Evolutionary conservation across 2,329 filamentous ascomycete species (phyloP).

Genomic region (Xylaria sp.): DNA sequence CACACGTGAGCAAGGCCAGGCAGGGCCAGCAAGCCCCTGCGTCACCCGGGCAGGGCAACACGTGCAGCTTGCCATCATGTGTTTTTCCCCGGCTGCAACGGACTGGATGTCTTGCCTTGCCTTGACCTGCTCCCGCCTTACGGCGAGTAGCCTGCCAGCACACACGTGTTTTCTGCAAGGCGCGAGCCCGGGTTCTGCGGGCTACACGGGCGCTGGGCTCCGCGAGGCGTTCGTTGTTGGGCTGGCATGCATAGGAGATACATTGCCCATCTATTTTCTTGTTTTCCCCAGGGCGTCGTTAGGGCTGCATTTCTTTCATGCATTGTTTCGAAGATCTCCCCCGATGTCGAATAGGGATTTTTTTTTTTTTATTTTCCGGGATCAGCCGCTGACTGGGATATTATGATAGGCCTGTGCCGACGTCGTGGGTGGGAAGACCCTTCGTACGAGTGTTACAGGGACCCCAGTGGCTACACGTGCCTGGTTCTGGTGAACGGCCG

Average conservation of each 20-base stretch:
- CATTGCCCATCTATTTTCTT: conserved; percentile 25
- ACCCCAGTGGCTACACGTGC: conserved; percentile 73
- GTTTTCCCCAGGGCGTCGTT: conserved; percentile 22
- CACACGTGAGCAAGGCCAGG: conserved; percentile 30
- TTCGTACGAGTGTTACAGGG: conserved; percentile 75
- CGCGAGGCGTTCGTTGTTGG: conserved; percentile 23
- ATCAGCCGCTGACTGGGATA: conserved; percentile 30
- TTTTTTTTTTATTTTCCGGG: conserved; percentile 16
- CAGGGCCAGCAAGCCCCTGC: conserved; percentile 24
- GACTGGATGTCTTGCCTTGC: conserved; percentile 17
- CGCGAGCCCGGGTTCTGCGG: conserved; percentile 14
- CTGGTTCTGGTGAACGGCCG: conserved; percentile 92
- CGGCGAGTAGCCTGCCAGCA: conserved; percentile 21
- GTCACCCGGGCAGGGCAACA: conserved; percentile 21
- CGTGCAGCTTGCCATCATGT: conserved; percentile 30
- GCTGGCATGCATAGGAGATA: conserved; percentile 32
- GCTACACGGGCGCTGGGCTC: conserved; percentile 18
- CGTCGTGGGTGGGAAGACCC: conserved; percentile 92
- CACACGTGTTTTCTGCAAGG: conserved; percentile 27
- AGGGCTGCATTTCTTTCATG: conserved; percentile 27
- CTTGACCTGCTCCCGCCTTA: conserved; percentile 19
- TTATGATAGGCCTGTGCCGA: conserved; percentile 74
- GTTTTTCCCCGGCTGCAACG: conserved; percentile 23
- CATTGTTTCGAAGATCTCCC: conserved; percentile 16
- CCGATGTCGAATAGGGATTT: conserved; percentile 23